These are phyloP conservation scores for Ceratocystis colombiana DNA, from an alignment of 2,329 filamentous ascomycete genomes.

Conservation along the genomic window DNA sequence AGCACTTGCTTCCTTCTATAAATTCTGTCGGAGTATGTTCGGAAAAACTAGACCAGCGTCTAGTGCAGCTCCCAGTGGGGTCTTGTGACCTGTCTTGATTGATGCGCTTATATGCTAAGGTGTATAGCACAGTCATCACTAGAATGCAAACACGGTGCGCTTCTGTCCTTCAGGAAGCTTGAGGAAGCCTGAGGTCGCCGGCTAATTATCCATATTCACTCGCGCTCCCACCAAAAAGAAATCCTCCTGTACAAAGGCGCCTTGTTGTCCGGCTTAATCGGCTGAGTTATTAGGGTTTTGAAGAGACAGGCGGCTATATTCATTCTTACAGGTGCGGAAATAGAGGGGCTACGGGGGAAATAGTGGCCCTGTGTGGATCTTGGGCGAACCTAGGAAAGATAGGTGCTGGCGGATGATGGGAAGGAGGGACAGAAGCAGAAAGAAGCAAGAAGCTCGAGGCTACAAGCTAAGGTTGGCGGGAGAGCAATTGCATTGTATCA, in stretches of 20 bases:
- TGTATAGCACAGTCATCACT: not conserved
- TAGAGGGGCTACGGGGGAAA: not conserved
- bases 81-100: not conserved
- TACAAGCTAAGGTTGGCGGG: not conserved
- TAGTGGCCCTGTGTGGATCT: not conserved
- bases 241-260: not conserved
- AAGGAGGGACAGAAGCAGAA: not conserved
- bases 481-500: not conserved
- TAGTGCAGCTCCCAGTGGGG: not conserved
- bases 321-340: conserved; percentile 10
- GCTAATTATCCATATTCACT: not conserved
- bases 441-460: conserved; percentile 6
- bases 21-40: not conserved
- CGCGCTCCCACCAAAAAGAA: not conserved
- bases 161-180: not conserved
- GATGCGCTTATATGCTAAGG: not conserved
- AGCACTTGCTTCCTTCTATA: not conserved
- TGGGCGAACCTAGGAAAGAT: not conserved
- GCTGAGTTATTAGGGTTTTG: not conserved
- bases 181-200: conserved; percentile 4
- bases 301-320: not conserved
- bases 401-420: not conserved
- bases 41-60: not conserved
- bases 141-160: not conserved
- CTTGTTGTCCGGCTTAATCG: not conserved